Evolutionary conservation across 2,329 filamentous ascomycete species (phyloP), one percentile per base, ranked within the genome.

Genomic region (Penicillium sp.): DNA sequence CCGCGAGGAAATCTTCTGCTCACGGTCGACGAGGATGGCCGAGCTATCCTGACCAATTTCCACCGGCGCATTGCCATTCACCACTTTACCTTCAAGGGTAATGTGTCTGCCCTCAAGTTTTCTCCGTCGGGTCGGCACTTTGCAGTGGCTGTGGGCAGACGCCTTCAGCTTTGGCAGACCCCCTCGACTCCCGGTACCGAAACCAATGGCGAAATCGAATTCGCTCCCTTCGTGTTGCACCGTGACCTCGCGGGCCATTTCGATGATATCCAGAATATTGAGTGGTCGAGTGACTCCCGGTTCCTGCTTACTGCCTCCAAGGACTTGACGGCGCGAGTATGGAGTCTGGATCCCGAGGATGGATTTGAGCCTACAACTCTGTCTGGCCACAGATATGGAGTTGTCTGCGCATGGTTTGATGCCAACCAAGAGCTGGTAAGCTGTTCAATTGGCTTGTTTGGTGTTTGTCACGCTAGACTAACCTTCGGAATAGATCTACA

Each of bases 321-420:
- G 75, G 95, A 99, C 73, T 79, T 98, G 77, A 98, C 93, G 0
- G 90, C 92, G 42, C 87, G 93, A 74, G 91, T 99, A 87, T 99
- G 94, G 94, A 98, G 93, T 75, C 81, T 97, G 68, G 86, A 96
- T 68, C 85, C 89, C 1, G 92, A 97, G 72, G 91, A 94, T 63
- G 91, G 90, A 1, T 98, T 98, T 78, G 87, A 88, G 54, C 93
- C 94, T 0, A 99, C 95, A 1, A 92, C 93, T 17, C 81, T 99
- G 64, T 90, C 92, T 3, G 95, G 95, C 1, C 96, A 99, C 79
- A 89, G 93, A 75, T 93, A 97, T 77, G 89, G 87, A 17, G 91
- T 99, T 3, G 85, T 96, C 58, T 92, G 90, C n/a, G 93, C 93
- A n/a, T 99, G 93, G 88, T 99, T 99, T 75, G 96, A 93, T 0